These are phyloP conservation scores for Trichoderma orchidacearum DNA, from an alignment of 495 filamentous ascomycete species.

Conservation along the genomic window DNA sequence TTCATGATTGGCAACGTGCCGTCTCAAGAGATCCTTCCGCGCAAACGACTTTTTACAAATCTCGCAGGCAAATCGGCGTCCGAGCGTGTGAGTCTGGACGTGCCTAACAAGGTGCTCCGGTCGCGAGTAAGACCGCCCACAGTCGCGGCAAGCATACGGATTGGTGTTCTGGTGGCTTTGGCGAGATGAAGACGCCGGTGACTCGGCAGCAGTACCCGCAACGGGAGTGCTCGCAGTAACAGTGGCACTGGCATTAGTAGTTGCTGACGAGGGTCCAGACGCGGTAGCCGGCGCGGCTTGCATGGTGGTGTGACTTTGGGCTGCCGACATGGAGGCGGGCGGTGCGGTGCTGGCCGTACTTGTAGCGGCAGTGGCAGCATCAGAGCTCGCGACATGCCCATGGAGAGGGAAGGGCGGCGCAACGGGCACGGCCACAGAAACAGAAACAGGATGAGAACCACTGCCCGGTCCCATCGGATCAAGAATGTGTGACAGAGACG, in stretches of 20 bases:
- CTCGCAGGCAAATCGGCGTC: conserved; percentile 36
- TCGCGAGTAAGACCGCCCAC: conserved; percentile 37
- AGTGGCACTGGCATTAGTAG: not conserved
- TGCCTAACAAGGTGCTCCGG: conserved; percentile 44
- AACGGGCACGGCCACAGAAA: not conserved
- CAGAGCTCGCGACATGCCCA: not conserved
- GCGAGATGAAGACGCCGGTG: not conserved
- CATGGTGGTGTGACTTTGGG: not conserved
- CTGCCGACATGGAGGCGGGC: not conserved
- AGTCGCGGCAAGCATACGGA: conserved; percentile 41
- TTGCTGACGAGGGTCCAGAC: not conserved
- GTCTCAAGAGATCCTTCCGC: conserved; percentile 39
- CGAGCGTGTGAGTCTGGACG: conserved; percentile 42
- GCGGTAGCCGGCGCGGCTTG: not conserved
- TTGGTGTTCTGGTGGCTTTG: conserved; percentile 15
- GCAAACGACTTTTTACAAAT: conserved; percentile 42
- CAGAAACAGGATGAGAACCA: not conserved
- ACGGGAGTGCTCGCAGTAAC: not conserved
- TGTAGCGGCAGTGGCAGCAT: not conserved
- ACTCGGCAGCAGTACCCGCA: not conserved
- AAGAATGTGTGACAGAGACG: not conserved
- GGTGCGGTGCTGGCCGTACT: not conserved
- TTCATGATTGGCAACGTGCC: conserved; percentile 38
- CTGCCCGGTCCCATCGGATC: not conserved
- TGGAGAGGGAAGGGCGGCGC: not conserved